phyloP scores from a whole-genome alignment of 148 eudicot genomes.

The Rhododendron ferrugineum region DNA sequence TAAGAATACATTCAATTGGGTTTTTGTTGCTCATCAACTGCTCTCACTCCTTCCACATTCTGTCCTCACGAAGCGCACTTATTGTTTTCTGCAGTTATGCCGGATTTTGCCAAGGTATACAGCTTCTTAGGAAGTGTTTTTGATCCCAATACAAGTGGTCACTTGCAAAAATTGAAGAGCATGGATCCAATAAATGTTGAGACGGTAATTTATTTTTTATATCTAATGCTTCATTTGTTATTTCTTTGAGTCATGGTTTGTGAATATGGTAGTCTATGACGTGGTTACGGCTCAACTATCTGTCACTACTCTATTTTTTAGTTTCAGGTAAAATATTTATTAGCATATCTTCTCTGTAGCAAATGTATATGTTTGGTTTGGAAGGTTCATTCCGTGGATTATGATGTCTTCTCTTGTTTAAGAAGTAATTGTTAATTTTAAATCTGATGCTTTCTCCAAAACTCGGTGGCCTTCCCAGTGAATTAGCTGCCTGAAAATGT shows the following conservation, averaged over 20 bases:
- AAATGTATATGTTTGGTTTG: neutral
- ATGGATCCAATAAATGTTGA: conserved; percentile 83
- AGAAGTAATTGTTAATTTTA: neutral
- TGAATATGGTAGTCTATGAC: neutral
- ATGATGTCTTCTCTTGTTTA: neutral
- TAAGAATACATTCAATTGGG: neutral
- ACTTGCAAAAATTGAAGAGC: conserved; percentile 54
- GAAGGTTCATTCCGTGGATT: neutral
- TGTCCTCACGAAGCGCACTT: neutral
- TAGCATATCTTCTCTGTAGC: neutral
- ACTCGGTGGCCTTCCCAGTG: neutral
- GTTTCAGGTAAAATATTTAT: neutral
- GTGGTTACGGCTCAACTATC: neutral
- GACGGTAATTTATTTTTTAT: conserved; percentile 47
- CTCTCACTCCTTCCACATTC: neutral
- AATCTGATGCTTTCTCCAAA: neutral
- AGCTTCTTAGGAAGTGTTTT: conserved; percentile 82
- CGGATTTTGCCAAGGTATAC: conserved; percentile 81
- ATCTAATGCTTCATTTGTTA: neutral
- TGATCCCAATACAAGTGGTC: conserved; percentile 58
- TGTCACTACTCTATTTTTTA: too few relatives aligned
- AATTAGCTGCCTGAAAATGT: neutral
- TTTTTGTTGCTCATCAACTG: neutral
- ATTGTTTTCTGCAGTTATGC: conserved; percentile 50
- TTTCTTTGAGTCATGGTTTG: neutral